phyloP scores from a whole-genome alignment of 2,329 filamentous ascomycete species.

The Raffaelea arxii region DNA sequence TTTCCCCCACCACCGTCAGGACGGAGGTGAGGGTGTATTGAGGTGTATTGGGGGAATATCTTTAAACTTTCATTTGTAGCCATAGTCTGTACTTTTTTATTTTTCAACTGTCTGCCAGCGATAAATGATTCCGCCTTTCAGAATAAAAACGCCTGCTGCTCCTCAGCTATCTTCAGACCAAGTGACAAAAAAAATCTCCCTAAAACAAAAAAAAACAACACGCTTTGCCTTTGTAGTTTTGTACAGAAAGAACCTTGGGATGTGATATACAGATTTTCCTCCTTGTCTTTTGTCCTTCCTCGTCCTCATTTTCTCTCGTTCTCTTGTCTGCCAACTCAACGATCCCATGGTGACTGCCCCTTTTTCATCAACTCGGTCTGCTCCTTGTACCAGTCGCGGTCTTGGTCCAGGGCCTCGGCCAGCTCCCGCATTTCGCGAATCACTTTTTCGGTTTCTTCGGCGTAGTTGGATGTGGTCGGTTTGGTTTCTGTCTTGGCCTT shows the following conservation, averaged over 20 bases:
- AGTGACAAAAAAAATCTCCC: too few species aligned
- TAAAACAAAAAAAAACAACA: too few species aligned
- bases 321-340: background rate
- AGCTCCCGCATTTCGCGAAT: conserved; percentile 32
- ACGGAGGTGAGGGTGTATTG: conserved; percentile 7
- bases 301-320: too few species aligned
- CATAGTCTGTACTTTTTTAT: too few species aligned
- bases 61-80: background rate
- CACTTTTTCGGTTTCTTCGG: conserved; percentile 20
- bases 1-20: conserved; percentile 11
- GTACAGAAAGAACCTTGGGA: too few species aligned
- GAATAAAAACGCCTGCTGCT: too few species aligned
- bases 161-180: too few species aligned
- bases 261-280: too few species aligned
- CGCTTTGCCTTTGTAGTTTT: too few species aligned
- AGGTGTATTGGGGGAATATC: background rate
- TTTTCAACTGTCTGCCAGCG: too few species aligned
- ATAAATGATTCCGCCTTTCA: too few species aligned
- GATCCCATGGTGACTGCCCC: conserved; percentile 6
- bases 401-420: conserved; percentile 35
- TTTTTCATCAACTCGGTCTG: conserved; percentile 30
- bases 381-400: conserved; percentile 34
- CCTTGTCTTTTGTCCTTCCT: too few species aligned
- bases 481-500: background rate
- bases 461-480: conserved; percentile 4